phyloP scores from a whole-genome alignment of 345 rosid genomes.

The Salix brachista region DNA sequence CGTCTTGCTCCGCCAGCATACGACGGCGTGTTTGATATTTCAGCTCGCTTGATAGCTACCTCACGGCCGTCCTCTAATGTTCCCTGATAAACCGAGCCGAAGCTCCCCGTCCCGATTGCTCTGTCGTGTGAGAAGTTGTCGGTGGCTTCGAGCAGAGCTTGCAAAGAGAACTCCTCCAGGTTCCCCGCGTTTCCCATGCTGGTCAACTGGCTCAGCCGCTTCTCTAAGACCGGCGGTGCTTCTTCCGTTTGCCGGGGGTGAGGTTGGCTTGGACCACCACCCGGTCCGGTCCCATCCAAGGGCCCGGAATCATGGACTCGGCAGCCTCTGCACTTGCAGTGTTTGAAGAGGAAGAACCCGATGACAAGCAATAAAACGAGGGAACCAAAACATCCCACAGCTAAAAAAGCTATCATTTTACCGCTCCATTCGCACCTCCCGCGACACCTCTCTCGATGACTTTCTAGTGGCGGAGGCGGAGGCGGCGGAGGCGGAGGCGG shows the following conservation, averaged over 20 bases:
- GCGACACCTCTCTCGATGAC: background rate
- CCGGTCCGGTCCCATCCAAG: conserved; percentile 33
- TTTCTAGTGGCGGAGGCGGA: background rate
- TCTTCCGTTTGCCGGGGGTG: conserved; percentile 1
- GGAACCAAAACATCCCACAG: conserved; percentile 64
- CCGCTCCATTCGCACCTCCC: conserved; percentile 30
- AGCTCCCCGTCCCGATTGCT: conserved; percentile 71
- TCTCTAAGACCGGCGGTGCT: conserved; percentile 35
- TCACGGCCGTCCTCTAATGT: conserved; percentile 54
- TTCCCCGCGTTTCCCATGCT: conserved; percentile 56
- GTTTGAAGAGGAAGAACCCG: conserved; percentile 37
- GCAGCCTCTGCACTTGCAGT: conserved; percentile 43
- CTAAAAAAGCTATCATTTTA: conserved; percentile 44
- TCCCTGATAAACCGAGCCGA: conserved; percentile 65
- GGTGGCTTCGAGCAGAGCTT: conserved; percentile 43
- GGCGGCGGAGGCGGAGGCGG: conserved; percentile 1
- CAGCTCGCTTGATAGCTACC: conserved; percentile 80
- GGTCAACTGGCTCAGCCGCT: conserved; percentile 54
- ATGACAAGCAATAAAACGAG: conserved; percentile 30
- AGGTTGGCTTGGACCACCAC: background rate
- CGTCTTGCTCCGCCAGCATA: conserved; percentile 24
- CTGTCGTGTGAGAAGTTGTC: conserved; percentile 50
- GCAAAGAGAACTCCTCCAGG: conserved; percentile 56
- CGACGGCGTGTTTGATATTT: conserved; percentile 19
- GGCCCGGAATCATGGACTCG: conserved; percentile 73